phyloP scores from a whole-genome alignment of 306 rosid species.

The Dryas alaskensis region DNA sequence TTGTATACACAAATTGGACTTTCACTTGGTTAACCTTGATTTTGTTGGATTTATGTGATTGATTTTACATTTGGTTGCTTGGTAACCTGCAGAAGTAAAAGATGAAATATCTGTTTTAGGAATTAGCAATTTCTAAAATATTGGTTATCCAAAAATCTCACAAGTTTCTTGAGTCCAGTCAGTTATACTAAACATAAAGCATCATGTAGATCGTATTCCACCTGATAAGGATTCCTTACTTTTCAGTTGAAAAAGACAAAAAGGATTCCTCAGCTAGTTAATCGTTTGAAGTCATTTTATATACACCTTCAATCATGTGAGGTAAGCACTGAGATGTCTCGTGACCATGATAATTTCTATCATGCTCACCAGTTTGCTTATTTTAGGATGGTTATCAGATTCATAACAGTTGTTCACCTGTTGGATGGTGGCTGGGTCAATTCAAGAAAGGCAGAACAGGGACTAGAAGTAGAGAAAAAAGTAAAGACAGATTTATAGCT shows the following conservation, averaged over 20 bases:
- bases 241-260: too few relatives aligned
- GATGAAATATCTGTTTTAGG: neutral
- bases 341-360: too few relatives aligned
- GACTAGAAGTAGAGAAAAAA: neutral
- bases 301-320: too few relatives aligned
- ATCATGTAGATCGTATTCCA: neutral
- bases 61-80: neutral
- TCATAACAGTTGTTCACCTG: neutral
- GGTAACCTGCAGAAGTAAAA: neutral
- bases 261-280: neutral
- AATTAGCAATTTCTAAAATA: neutral
- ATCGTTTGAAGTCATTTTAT: too few relatives aligned
- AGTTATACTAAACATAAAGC: neutral
- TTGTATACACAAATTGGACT: neutral
- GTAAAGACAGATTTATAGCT: neutral
- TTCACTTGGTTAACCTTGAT: neutral
- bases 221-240: too few relatives aligned
- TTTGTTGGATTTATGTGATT: neutral
- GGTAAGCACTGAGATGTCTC: too few relatives aligned
- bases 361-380: too few relatives aligned
- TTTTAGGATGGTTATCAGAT: too few relatives aligned
- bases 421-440: neutral
- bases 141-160: neutral
- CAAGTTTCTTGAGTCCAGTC: neutral
- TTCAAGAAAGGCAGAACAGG: neutral